Base-by-base conservation (phyloP, 1,284 basidiomycete genomes). In the Sporisorium iseilematis-ciliati region DNA sequence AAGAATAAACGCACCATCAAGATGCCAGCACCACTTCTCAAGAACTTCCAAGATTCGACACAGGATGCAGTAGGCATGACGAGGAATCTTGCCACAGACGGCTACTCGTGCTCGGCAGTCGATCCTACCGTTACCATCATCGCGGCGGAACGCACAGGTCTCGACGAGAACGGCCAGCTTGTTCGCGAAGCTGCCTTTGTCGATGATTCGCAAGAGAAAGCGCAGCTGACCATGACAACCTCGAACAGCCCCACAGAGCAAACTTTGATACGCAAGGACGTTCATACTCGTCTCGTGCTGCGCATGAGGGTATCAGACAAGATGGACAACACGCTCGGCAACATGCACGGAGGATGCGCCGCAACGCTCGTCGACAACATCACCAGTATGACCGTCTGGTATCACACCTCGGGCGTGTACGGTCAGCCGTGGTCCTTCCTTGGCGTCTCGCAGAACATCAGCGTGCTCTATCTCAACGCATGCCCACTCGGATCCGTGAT, bases 381-480 rank as follows among this genome's bases (percentile, higher is more conserved):
- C 21, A 76, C 79, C 7, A 74, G 73, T 46, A 74, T 78, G 69
- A 54, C 50, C 5, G 46, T 75, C 41, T 73, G 60, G 11, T 59
- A 78, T 29, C 80, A 82, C 51, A 74, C 76, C 3, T 63, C 70
- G 6, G 78, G 77, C n/a, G 59, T 60, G 10, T 49, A 50, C 16
- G 76, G 67, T 3, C 51, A 65, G 35, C 80, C 80, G 0, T 84
- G 82, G 82, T 64, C 72, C 33, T 75, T 76, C 67, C 70, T 82
- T n/a, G 82, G 82, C 50, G 80, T 84, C 12, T 78, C 81, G 48
- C 78, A 82, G 45, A 77, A 78, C 51, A 67, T 84, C 49, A 75
- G 63, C n/a, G 71, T 82, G 18, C 53, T 82, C 40, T 84, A 82
- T 50, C 67, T 82, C 25, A 73, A 75, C 21, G 80, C 81, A 8